Conservation (phyloP, 169 alveolate genomes). For the Neospora caninum region DNA sequence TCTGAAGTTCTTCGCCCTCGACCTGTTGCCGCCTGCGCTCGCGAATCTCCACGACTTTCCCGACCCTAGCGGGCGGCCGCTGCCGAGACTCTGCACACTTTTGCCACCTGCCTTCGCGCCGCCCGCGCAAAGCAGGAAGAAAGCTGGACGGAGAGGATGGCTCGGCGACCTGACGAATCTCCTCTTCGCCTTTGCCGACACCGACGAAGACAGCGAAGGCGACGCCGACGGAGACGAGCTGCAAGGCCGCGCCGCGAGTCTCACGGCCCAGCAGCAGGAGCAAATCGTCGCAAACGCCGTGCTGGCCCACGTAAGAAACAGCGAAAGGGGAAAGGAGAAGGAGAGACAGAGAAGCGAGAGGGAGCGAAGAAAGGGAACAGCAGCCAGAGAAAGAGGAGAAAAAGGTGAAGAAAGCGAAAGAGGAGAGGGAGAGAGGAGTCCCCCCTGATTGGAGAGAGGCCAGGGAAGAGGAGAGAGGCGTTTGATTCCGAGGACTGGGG, state of each 20-base stretch:
- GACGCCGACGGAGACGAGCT: constrained; percentile 39
- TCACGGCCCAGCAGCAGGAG: neutral
- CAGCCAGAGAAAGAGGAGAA: no score
- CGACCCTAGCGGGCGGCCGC: constrained; percentile 63
- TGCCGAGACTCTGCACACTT: constrained; percentile 53
- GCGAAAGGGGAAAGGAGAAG: no score
- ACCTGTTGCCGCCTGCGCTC: constrained; percentile 63
- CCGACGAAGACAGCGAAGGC: constrained; percentile 65
- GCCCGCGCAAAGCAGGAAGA: constrained; percentile 20
- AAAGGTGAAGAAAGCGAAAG: no score
- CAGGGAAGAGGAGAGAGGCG: neutral
- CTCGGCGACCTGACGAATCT: constrained; percentile 64
- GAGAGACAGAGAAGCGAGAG: neutral
- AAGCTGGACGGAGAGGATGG: constrained; percentile 55
- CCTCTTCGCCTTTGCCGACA: constrained; percentile 61
- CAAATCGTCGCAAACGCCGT: neutral
- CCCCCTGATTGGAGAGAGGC: no score
- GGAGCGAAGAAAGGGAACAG: no score
- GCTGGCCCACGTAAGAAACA: neutral
- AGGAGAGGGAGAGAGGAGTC: no score
- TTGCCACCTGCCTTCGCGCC: constrained; percentile 61
- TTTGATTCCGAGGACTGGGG: neutral
- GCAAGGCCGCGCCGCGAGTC: neutral
- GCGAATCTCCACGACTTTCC: constrained; percentile 61
- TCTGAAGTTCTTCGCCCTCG: constrained; percentile 64